Evolutionary conservation across 192 early-diverging fungal genomes (phyloP), one percentile per base, ranked within the genome.

Genomic region (Phlyctochytrium bullatum): DNA sequence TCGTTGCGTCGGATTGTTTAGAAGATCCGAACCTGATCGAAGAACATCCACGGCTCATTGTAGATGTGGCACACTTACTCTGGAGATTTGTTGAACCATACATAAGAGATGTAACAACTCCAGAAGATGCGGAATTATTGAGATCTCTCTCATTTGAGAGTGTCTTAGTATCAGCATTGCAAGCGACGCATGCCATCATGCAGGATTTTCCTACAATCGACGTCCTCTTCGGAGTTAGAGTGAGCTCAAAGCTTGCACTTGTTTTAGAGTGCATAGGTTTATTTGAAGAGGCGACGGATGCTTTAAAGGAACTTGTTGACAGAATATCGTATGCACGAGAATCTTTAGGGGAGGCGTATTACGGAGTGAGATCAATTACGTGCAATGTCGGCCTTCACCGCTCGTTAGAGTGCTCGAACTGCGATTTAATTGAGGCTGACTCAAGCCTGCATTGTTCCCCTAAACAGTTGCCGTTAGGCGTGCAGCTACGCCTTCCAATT

Each of bases 71-170:
- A 0, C 50, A 61, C 16, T 36, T 77, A 2, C 29, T 83, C 10
- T 83, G 69, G 73, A 36, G 50, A 53, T 77, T 77, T 59, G 36
- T 78, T 36, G 75, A 80, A 36, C 81, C 75, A 23, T 66, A 69
- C 24, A 27, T 80, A 24, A 57, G 67, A n/a, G 68, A 76, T 14
- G 40, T 73, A 23, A 54, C 63, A 31, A 53, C 52, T 3, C 29
- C 66, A 2, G 52, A 54, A 20, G 68, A 58, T 30, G 47, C 53
- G 2, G 25, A 32, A 2, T 56, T 67, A 25, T 62, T 27, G 30
- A 34, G 23, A 2, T 52, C 40, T 0, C 52, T 79, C 3, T 24
- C 40, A 6, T 30, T 30, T n/a, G 78, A 80, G 35, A 73, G 64
- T 30, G 53, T 66, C 27, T 23, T 76, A 16, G 30, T 80, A 2